Base-by-base conservation (phyloP, 73 alveolate genomes). In the Urostyla sp. region DNA sequence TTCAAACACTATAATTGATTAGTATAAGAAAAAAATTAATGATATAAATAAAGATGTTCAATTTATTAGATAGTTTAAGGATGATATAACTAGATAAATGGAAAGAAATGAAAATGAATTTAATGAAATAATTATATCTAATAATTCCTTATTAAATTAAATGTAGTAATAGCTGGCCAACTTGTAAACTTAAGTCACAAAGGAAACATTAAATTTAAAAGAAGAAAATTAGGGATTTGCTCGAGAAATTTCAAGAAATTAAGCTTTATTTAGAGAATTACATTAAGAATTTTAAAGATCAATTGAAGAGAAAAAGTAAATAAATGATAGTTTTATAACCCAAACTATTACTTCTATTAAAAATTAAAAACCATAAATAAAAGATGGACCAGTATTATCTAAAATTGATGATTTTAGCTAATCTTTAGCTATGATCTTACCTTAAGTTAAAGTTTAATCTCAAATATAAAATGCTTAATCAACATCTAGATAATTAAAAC, bases 1-100 rank as follows among this genome's bases (percentile, higher is more conserved):
- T 23, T 37, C 67, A 0, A 40, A 54, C 16, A 32, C 78, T 6
- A 63, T 75, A 4, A 13, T 75, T 0, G 78, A 75, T 40, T 28
- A 55, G 30, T 75, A 75, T 44, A 54, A 55, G 36, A 75, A 56
- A 78, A 75, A 75, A 46, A 50, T 75, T 38, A 60, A 60, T 1
- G 3, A n/a, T 3, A 63, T 63, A 20, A 46, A 60, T 3, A 3
- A 46, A 20, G 79, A 63, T 43, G 37, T 63, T 16, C 44, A 63
- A 43, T 13, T 28, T 1, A 63, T 63, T 1, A 63, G 44, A 40
- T 43, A 57, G 7, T 43, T 63, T 3, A 63, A 50, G 44, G 79
- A 63, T 43, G n/a, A n/a, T n/a, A 13, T n/a, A 15, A 7, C 44
- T 1, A 60, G 44, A 24, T 11, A 28, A 11, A 63, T 43, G 60